These are phyloP conservation scores for Massarina eburnea DNA, from an alignment of 2,329 filamentous ascomycete genomes.

Conservation along the genomic window DNA sequence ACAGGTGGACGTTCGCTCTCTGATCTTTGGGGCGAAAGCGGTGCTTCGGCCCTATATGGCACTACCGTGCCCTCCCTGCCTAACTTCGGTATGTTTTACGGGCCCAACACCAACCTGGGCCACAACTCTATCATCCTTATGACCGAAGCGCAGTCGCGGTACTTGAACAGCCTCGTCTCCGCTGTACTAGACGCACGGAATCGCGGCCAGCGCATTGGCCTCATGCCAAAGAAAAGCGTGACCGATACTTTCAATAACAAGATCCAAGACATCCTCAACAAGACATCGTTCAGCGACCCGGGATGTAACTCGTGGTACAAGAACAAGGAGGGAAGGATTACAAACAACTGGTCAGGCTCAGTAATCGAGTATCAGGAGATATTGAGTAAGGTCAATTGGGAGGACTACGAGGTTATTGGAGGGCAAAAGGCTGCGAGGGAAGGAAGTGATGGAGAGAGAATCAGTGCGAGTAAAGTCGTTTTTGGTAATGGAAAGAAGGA, in stretches of 20 bases:
- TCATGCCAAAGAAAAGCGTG: constrained; percentile 47
- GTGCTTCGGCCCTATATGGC: constrained; percentile 55
- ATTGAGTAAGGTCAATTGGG: constrained; percentile 47
- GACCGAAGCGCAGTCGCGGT: constrained; percentile 61
- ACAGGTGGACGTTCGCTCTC: constrained; percentile 45
- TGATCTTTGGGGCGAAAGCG: constrained; percentile 59
- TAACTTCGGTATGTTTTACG: constrained; percentile 61
- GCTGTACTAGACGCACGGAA: constrained; percentile 51
- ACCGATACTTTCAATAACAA: constrained; percentile 50
- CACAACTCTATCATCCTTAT: constrained; percentile 63
- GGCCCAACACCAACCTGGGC: constrained; percentile 58
- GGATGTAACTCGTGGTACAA: constrained; percentile 61
- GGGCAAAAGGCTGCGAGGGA: not conserved
- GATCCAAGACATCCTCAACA: constrained; percentile 49
- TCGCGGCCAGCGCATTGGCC: constrained; percentile 44
- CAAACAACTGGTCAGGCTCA: constrained; percentile 59
- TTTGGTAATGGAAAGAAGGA: constrained; percentile 37
- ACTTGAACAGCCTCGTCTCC: constrained; percentile 54
- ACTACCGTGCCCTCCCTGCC: constrained; percentile 55
- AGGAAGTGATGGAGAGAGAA: constrained; percentile 7
- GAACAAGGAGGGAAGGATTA: constrained; percentile 55
- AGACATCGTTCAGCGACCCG: constrained; percentile 55
- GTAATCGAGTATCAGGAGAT: constrained; percentile 59
- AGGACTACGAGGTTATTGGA: constrained; percentile 45
- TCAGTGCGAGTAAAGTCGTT: constrained; percentile 35